Evolutionary conservation across 306 rosid genomes (phyloP).

Genomic region (Ochetophila trinervis): DNA sequence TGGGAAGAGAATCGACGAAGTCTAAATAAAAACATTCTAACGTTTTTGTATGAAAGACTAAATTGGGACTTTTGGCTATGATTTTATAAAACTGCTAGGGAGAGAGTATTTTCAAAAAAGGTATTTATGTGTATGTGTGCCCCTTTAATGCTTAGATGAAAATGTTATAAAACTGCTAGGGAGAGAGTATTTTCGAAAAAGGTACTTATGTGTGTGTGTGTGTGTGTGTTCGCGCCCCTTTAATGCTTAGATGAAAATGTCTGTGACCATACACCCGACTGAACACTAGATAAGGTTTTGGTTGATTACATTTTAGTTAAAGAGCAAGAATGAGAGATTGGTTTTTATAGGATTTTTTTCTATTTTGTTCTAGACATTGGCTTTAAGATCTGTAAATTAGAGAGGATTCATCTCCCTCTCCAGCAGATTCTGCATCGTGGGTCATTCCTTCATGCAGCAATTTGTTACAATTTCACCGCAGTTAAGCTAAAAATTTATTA

Average conservation of each 20-base stretch:
- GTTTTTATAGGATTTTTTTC: not conserved
- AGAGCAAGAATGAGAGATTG: slow-evolving; percentile 7
- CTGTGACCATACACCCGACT: not conserved
- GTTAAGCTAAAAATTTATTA: not conserved
- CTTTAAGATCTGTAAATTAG: not conserved
- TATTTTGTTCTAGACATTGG: not conserved
- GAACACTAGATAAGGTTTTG: not conserved
- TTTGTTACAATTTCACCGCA: not conserved
- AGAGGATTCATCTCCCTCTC: not conserved
- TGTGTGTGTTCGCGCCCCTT: too few species aligned
- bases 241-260: not conserved
- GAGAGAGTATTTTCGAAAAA: too few species aligned
- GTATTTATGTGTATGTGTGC: not conserved
- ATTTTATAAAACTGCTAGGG: too few species aligned
- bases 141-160: not conserved
- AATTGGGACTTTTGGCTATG: not conserved
- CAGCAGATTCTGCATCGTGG: not conserved
- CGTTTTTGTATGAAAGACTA: not conserved
- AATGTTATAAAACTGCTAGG: too few species aligned
- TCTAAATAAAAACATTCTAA: not conserved
- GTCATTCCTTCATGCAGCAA: not conserved
- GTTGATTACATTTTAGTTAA: not conserved
- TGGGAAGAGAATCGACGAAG: not conserved
- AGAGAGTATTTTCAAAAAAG: too few species aligned
- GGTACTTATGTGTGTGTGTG: not conserved